Evolutionary conservation across 805 yeast species (phyloP), one percentile per base, ranked within the genome.

Genomic region (Yarrowia osloensis): DNA sequence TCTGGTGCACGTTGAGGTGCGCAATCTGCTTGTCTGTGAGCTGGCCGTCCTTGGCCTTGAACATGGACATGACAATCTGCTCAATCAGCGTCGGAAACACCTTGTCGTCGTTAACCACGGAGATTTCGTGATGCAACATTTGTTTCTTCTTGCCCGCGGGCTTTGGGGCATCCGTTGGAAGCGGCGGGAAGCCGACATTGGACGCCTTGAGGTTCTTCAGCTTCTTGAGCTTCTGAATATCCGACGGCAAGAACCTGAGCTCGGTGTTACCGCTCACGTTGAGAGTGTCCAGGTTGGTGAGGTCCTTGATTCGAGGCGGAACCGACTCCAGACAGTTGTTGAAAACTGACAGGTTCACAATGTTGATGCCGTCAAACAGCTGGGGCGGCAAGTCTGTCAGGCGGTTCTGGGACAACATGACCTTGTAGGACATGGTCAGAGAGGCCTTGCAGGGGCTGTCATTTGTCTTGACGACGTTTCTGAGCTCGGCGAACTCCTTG

Each of bases 261-360:
- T 68, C 61, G 11, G 40, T 24, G 69, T 79, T 79, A 31, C 76
- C 75, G 24, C 77, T 77, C 19, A 80, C 65, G 2, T 78, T 74
- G 22, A 79, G 73, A 40, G 79, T 78, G 31, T 42, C 67, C n/a
- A 80, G 73, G 19, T 73, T 69, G 22, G 19, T 35, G 42, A 80
- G 71, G 21, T 73, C 62, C 46, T 72, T 69, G 21, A 79, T 75
- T 2, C 76, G 70, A 4, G 78, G 74, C 3, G 81, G 79, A 11
- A 80, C 57, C 37, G 68, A 61, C 7, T 33, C 49, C 26, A 79
- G 69, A n/a, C 70, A 40, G 70, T 79, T 79, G 67, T 70, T 70
- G 22, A 81, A 72, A 55, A 79, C 72, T 4, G 74, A 69, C 47
- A 79, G 71, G 11, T 75, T 80, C 11, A 77, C 71, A n/a, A 80